phyloP scores from a whole-genome alignment of 345 rosid species.

The Pelargonium nanum region DNA sequence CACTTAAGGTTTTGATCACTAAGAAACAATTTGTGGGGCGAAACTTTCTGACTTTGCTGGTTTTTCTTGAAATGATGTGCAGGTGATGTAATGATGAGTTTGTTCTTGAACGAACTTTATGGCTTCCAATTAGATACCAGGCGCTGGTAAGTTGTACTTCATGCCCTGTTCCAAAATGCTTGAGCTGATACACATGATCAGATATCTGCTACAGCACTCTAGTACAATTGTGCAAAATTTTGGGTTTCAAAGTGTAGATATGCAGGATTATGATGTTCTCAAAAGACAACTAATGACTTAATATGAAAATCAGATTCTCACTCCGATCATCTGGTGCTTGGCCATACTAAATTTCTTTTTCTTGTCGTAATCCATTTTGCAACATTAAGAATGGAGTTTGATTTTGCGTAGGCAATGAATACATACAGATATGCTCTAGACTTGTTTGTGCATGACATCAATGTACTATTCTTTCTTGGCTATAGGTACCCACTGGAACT shows the following conservation, averaged over 20 bases:
- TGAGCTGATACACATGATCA: slow-evolving; percentile 1
- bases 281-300: background rate
- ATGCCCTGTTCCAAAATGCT: background rate
- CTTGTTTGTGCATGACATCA: background rate
- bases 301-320: background rate
- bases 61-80: slow-evolving; percentile 7
- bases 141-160: slow-evolving; percentile 57
- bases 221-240: background rate
- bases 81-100: slow-evolving; percentile 95
- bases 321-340: slow-evolving; percentile 4
- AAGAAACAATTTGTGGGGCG: background rate
- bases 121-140: slow-evolving; percentile 93
- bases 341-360: background rate
- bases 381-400: slow-evolving; percentile 1
- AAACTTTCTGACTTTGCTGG: background rate
- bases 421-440: background rate
- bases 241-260: background rate
- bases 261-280: background rate
- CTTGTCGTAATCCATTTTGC: background rate
- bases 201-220: background rate
- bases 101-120: slow-evolving; percentile 90
- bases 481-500: slow-evolving; percentile 90
- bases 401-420: background rate
- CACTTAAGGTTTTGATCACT: background rate
- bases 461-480: slow-evolving; percentile 8